Evolutionary conservation across 108 stramenopile species (phyloP).

Genomic region (Stephanodiscus minutulus): DNA sequence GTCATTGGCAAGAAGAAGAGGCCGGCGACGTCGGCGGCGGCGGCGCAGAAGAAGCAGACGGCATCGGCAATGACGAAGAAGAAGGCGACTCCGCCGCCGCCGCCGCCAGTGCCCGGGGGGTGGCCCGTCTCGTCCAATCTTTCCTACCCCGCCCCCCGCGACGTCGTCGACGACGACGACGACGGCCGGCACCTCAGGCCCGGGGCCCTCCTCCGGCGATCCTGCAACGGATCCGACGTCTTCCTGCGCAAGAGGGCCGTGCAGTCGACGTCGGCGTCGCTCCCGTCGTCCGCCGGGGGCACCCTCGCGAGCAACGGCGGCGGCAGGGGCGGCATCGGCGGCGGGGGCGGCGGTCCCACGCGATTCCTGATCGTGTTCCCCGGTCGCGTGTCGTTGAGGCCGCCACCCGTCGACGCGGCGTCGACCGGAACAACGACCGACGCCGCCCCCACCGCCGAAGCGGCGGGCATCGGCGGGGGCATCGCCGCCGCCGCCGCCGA

Average conservation of each 20-base stretch:
- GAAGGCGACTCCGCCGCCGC: neutral
- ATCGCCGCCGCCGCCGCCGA: neutral
- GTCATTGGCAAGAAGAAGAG: neutral
- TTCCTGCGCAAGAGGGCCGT: conserved; percentile 45
- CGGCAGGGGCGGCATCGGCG: neutral
- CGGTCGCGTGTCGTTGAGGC: conserved; percentile 37
- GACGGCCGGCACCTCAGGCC: conserved; percentile 16
- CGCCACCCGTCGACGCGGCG: conserved; percentile 7
- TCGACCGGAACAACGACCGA: neutral
- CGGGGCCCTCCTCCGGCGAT: conserved; percentile 24
- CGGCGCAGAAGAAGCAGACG: neutral
- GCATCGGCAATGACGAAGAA: neutral
- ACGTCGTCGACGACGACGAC: neutral
- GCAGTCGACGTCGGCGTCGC: conserved; percentile 21
- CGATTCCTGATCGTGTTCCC: conserved; percentile 47
- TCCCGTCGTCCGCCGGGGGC: conserved; percentile 3
- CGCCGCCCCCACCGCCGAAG: neutral
- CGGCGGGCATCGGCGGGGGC: neutral
- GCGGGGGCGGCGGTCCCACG: conserved; percentile 22
- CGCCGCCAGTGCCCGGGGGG: neutral
- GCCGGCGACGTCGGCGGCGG: neutral
- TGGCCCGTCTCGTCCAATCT: conserved; percentile 1
- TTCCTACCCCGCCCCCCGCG: neutral
- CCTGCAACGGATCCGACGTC: conserved; percentile 50
- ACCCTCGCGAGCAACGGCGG: too few relatives aligned